Evolutionary conservation across 1,284 basidiomycete genomes (phyloP).

Genomic region (Fomitopsis pinicola): DNA sequence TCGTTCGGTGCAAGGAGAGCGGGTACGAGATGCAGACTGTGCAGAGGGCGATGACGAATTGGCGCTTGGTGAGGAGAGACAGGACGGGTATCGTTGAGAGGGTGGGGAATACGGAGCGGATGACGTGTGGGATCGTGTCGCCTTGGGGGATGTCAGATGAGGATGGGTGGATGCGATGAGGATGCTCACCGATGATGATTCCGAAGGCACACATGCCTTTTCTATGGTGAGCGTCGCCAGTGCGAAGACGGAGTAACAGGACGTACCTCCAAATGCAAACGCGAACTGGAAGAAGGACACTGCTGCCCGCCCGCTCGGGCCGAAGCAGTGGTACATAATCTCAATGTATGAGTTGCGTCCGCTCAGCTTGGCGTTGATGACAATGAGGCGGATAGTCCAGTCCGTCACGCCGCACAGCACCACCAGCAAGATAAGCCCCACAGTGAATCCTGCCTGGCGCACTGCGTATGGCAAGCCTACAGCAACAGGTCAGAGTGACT

Average conservation of each 20-base stretch:
- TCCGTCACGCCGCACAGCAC: constrained; percentile 85
- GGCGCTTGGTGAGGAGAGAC: constrained; percentile 77
- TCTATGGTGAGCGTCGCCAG: background rate
- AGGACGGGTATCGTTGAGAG: constrained; percentile 68
- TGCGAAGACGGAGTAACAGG: background rate
- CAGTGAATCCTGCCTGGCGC: constrained; percentile 89
- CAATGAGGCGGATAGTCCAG: constrained; percentile 97
- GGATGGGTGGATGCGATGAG: constrained; percentile 27
- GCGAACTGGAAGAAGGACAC: constrained; percentile 98
- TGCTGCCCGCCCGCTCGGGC: constrained; percentile 80
- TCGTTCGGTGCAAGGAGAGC: constrained; percentile 93
- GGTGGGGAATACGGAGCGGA: constrained; percentile 83
- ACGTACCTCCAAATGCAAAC: constrained; percentile 88
- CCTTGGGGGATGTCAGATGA: constrained; percentile 51
- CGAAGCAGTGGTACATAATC: constrained; percentile 95
- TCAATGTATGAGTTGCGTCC: constrained; percentile 93
- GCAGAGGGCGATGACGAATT: constrained; percentile 84
- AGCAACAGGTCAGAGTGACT: background rate
- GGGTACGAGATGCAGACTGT: constrained; percentile 91
- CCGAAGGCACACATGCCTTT: constrained; percentile 94
- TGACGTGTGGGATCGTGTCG: constrained; percentile 95
- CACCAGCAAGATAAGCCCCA: constrained; percentile 79
- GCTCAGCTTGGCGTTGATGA: constrained; percentile 93
- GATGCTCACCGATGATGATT: constrained; percentile 72
- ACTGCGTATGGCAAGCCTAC: constrained; percentile 89